phyloP scores from a whole-genome alignment of 306 rosid genomes.

The Leucaena leucocephala region DNA sequence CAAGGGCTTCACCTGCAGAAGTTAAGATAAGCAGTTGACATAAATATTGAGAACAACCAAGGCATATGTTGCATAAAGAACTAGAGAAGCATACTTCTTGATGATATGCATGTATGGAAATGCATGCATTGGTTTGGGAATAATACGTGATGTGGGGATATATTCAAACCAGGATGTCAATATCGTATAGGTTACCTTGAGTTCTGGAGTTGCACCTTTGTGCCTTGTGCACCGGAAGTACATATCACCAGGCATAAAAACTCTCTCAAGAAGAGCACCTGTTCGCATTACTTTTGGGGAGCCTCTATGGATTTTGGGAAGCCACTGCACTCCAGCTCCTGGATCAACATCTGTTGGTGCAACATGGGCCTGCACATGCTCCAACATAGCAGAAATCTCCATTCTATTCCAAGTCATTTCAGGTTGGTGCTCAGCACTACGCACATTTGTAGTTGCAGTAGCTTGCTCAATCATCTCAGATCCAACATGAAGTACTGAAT shows the following conservation, averaged over 20 bases:
- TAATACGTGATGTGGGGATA: not conserved
- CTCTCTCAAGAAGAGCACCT: conserved; percentile 99
- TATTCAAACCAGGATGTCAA: conserved; percentile 20
- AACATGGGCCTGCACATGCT: conserved; percentile 98
- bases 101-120: conserved; percentile 12
- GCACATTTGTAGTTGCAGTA: conserved; percentile 48
- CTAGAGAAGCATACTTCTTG: conserved; percentile 14
- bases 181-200: conserved; percentile 56
- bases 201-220: conserved; percentile 87
- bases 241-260: conserved; percentile 98
- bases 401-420: conserved; percentile 85
- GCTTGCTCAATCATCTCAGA: conserved; percentile 80
- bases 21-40: conserved; percentile 32
- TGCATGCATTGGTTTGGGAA: not conserved
- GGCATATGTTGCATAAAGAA: conserved; percentile 1
- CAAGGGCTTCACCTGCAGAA: conserved; percentile 90
- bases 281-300: conserved; percentile 97
- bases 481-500: conserved; percentile 84
- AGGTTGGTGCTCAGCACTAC: conserved; percentile 59
- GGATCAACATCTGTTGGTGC: conserved; percentile 99
- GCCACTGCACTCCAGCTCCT: conserved; percentile 99
- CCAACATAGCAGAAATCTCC: conserved; percentile 96
- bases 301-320: conserved; percentile 78
- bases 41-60: conserved; percentile 15
- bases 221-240: conserved; percentile 92